Evolutionary conservation across 2,329 filamentous ascomycete genomes (phyloP).

Genomic region (Colletotrichum sp.): DNA sequence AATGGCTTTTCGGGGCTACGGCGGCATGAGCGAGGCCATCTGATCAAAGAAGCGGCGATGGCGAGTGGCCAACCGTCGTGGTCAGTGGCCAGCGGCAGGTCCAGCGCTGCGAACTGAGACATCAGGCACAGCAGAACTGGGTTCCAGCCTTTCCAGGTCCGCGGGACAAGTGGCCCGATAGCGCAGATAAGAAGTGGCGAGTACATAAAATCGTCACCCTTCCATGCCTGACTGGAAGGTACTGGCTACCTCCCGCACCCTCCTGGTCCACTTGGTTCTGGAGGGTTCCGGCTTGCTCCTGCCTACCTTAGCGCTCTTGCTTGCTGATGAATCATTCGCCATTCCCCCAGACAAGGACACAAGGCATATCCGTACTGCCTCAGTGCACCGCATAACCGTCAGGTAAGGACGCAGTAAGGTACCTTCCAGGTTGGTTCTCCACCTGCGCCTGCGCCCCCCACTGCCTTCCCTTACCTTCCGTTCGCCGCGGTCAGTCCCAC

Average conservation of each 20-base stretch:
- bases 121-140: conserved; percentile 11
- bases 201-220: not conserved
- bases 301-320: conserved; percentile 9
- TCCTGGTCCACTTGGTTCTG: conserved; percentile 34
- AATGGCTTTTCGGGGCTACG: not conserved
- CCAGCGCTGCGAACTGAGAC: conserved; percentile 15
- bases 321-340: conserved; percentile 43
- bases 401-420: not conserved
- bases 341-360: conserved; percentile 18
- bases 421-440: conserved; percentile 28
- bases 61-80: conserved; percentile 12
- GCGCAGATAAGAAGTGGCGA: not conserved
- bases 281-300: conserved; percentile 37
- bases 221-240: not conserved
- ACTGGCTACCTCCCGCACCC: not conserved
- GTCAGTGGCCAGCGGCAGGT: not conserved
- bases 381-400: not conserved
- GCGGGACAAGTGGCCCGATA: not conserved
- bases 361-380: not conserved
- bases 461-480: conserved; percentile 13
- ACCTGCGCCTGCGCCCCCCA: conserved; percentile 21
- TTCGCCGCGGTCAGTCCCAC: conserved; percentile 19
- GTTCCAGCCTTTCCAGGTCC: conserved; percentile 16
- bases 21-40: conserved; percentile 19
- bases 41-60: conserved; percentile 20